Base-by-base conservation (phyloP, 2,329 filamentous ascomycete genomes). In the Bipolaris victoriae region DNA sequence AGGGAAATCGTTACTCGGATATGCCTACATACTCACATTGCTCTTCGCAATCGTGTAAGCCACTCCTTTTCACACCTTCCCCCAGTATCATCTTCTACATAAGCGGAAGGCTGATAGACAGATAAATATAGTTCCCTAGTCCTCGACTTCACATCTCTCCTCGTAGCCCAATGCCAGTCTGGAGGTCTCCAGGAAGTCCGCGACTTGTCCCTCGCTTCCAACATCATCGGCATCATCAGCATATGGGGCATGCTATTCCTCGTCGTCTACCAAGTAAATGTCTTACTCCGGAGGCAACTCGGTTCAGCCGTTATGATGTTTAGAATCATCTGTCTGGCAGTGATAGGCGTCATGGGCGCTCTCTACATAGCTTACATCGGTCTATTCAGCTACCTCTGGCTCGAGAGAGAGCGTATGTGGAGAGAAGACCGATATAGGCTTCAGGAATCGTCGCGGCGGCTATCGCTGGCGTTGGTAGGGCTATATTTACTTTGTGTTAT, bases 191-290 rank as follows among this genome's bases (percentile, higher is more conserved):
- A 1, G 9, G 3, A 37, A 20, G 37, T 64, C 61, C 47, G 57
- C 26, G 26, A 59, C 29, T 51, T 64, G 41, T n/a, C 18, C 20
- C 66, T 70, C 26, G 61, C 65, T n/a, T 52, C 24, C 16, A 39
- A 1, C 3, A 44, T 75, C 1, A 70, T 75, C 41, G 55, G 52
- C 46, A 7, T 22, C n/a, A 18, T 76, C 7, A 59, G 46, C 39
- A 40, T 55, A n/a, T 70, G 58, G 52, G 41, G 66, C 51, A 49
- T 75, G 1, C 63, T 74, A 1, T 60, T 69, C 7, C 55, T 70
- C 2, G 61, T 68, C 5, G 46, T 71, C 29, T 72, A 58, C 48
- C 49, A 45, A 7, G 52, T 75, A 48, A 74, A 74, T 62, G 57
- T 24, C 10, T 49, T 65, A 55, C 65, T 76, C 1, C 63, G 62